Evolutionary conservation across 352 stramenopile species (phyloP), one percentile per base, ranked within the genome.

Genomic region (Blastocystis sp.): DNA sequence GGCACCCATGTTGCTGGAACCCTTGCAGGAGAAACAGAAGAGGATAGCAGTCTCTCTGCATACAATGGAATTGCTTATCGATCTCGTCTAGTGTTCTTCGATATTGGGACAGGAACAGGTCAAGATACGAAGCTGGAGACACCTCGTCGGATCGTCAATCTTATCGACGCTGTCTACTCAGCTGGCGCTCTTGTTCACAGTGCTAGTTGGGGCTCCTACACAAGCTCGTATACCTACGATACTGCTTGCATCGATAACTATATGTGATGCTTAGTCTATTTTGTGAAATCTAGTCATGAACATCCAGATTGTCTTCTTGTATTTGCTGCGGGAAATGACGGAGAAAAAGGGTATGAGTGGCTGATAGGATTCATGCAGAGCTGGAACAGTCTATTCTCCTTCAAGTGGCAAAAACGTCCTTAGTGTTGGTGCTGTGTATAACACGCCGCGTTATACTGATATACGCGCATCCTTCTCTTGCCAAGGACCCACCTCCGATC

Each of bases 1-100:
- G 94, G 94, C 9, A 97, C 94, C 1, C 94, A 97, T 90, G 94
- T 97, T 9, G 93, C 92, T 0, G 94, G 94, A 0, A 94, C 95
- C 26, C 81, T 95, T 1, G 93, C 92, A 0, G 94, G 94, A 8
- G 94, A 91, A 56, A 94, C 92, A 8, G 91, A 91, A 55, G 93
- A 89, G 24, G 63, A 73, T 11, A 20, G 16, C 7, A 43, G 8
- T 16, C 63, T 73, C 7, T 45, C 34, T 30, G 16, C 66, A 24
- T 55, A 54, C 11, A 20, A 78, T 11, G 73, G 73, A 85, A 85
- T 85, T 50, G 73, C 73, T 0, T 85, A 85, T 45, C 65, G 68
- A 55, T 47, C 73, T n/a, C 13, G 73, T 54, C 45, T 85, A 3
- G 73, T 85, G 18, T 85, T 85, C 55, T 59, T 66, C 24, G 73